A percentile compares a stretch with the other conserved stretches of the same genome.
Evolutionary conservation across 2,329 filamentous ascomycete species (phyloP).

Genomic region (Ophiostoma ulmi): DNA sequence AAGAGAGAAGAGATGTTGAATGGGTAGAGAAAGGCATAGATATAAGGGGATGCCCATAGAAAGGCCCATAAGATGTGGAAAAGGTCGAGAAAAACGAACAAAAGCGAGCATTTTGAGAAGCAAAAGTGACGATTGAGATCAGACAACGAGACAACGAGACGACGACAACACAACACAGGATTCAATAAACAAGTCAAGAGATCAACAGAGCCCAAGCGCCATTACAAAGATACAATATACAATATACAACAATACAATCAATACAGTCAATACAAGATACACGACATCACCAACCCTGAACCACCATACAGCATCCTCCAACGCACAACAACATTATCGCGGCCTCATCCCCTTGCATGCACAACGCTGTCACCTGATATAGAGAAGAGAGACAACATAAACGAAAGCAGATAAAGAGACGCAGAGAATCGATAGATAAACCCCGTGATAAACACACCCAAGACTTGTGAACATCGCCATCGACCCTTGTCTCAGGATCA

Average conservation of each 20-base stretch:
- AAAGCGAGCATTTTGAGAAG: background rate
- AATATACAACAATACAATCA: background rate
- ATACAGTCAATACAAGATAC: too few relatives aligned
- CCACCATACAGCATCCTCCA: background rate
- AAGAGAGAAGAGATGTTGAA: background rate
- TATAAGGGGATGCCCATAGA: background rate
- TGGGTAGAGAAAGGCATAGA: background rate
- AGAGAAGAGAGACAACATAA: background rate
- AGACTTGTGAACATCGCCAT: background rate
- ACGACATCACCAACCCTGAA: background rate
- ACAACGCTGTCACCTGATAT: background rate
- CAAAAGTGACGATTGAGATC: background rate
- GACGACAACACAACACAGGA: background rate
- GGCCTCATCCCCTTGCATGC: slow-evolving; percentile 2
- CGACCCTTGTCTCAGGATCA: background rate
- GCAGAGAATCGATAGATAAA: background rate
- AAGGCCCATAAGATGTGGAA: background rate
- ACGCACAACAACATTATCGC: slow-evolving; percentile 4
- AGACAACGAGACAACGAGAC: background rate
- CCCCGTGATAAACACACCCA: background rate
- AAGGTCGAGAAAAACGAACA: background rate
- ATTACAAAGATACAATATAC: background rate
- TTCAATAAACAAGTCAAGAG: background rate
- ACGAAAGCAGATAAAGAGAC: background rate
- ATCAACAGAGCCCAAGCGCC: background rate